Evolutionary conservation across 2,329 filamentous ascomycete species (phyloP), one percentile per base, ranked within the genome.

Genomic region (Lecanosticta acicola): DNA sequence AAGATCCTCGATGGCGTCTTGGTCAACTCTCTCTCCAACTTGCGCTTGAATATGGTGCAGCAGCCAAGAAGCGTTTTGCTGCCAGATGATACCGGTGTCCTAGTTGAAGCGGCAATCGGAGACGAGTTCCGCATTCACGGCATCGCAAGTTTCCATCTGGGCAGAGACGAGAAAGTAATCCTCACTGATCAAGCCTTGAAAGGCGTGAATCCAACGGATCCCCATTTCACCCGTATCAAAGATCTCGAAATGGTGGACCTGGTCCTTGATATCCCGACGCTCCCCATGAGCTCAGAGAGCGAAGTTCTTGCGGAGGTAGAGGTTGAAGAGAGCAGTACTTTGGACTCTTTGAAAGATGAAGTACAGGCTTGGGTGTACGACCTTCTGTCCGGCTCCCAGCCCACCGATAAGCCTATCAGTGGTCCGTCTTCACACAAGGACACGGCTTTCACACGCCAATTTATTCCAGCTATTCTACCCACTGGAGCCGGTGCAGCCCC

Each of bases 151-250:
- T 78, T 90, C 33, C 79, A 85, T 1, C 73, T 98, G 3, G 91
- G 91, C 3, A 83, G 85, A 39, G 88, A 97, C 61, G 91, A 97
- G 67, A 86, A 84, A 53, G 81, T 96, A 16, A 86, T 87, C 62
- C 78, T 97, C 53, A 77, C 84, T 38, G 80, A 85, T 18, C 81
- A 88, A 47, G 78, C 91, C 1, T 59, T 75, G 33, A 63, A 68
- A 19, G 81, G 88, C 20, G 80, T 84, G 46, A 83, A 86, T 54
- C 78, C 89, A 29, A 79, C 80, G 17, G 91, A 96, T 66, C 86
- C 89, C 11, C 83, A 90, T 46, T 96, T 96, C 65, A 85, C 83
- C 8, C 79, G 87, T 20, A 74, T 90, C 19, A 80, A 85, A 38
- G 87, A 95, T 59, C 68, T 79, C 3, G 75, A 85, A 45, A 77